A percentile compares a stretch with the other conserved stretches of the same genome.
Evolutionary conservation across 441 rosid genomes (phyloP).

Genomic region (Brassica hybrid): DNA sequence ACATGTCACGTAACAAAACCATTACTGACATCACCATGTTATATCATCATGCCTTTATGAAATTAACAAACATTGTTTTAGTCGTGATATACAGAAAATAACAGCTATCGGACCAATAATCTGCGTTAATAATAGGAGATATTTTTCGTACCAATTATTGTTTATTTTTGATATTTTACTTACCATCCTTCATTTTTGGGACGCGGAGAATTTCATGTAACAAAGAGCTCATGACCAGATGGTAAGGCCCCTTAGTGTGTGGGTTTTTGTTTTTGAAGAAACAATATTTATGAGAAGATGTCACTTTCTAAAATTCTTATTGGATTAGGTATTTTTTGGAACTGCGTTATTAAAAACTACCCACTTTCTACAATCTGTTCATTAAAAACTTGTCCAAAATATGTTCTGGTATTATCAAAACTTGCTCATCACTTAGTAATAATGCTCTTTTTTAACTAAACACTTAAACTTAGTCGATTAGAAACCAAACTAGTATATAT

Average conservation of each 20-base stretch:
- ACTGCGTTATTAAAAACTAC: not conserved
- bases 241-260: not conserved
- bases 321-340: not conserved
- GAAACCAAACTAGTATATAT: not conserved
- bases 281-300: not conserved
- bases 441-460: no score
- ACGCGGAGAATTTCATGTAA: not conserved
- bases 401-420: not conserved
- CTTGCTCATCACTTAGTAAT: no score
- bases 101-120: slow-evolving; percentile 13
- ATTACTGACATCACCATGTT: slow-evolving; percentile 10
- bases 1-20: slow-evolving; percentile 29
- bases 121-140: not conserved
- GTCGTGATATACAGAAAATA: not conserved
- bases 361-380: not conserved
- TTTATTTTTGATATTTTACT: not conserved
- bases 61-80: slow-evolving; percentile 19
- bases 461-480: not conserved
- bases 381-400: no score
- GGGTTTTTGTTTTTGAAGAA: not conserved
- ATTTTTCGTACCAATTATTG: not conserved
- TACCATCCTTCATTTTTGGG: slow-evolving; percentile 1
- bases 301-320: not conserved
- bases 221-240: not conserved
- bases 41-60: not conserved